Evolutionary conservation across 2,329 filamentous ascomycete species (phyloP), one percentile per base, ranked within the genome.

Genomic region (Penicillium sp.): DNA sequence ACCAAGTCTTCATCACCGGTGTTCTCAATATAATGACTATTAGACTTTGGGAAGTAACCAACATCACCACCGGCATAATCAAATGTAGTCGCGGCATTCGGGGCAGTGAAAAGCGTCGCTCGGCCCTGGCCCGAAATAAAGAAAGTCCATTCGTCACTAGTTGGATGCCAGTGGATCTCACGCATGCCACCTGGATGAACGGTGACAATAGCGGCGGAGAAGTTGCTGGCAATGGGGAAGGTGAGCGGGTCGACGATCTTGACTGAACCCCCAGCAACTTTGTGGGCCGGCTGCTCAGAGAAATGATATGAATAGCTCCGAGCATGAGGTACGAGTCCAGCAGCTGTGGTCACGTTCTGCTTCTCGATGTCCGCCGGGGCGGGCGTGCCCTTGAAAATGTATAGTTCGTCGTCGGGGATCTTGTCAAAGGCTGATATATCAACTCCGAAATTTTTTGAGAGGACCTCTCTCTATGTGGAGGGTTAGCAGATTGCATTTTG

Each of bases 91-190:
- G 89, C 88, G 23, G 79, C 84, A 29, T 86, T 84, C 64, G 88
- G 83, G 2, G 88, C 82, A 0, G 84, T 87, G 68, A 92, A 92
- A 62, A 92, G 83, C 15, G 89, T 92, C 15, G 91, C 83, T 33
- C 89, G 83, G 0, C 87, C 90, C 40, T 84, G 84, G 0, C 90
- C 90, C 27, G 77, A 76, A 70, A 92, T 84, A 78, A 92, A 91
- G 74, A 89, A 92, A 7, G 85, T 89, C 89, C 89, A 92, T 72
- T 92, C 89, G 67, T 92, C 89, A 13, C 88, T 88, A 44, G 84
- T 86, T 0, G 88, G 88, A 68, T 92, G 89, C 89, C 89, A 92
- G 77, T 92, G 89, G 81, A 92, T 91, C 75, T 91, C 89, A 10
- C 89, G 83, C 69, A 92, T 78, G 0, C 87, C 87, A 15, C 87